A percentile compares a stretch with the other conserved stretches of the same genome.
Conservation (phyloP, 495 filamentous ascomycete genomes). For the Polyplosphaeria fusca region DNA sequence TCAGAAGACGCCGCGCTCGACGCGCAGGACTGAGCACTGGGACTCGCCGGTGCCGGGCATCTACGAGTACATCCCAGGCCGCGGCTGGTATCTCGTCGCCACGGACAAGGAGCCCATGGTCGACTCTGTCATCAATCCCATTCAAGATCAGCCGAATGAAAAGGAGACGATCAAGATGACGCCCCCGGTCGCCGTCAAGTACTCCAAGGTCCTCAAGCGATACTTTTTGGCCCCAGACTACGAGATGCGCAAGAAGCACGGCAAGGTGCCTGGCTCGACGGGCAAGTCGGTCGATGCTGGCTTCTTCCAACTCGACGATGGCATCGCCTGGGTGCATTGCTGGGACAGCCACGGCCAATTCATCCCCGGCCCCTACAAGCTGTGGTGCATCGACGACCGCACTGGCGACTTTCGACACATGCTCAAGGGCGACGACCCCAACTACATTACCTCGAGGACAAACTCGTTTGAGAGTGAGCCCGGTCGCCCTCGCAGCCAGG, state of each 20-base stretch:
- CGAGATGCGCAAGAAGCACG: constrained; percentile 32
- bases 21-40: constrained; percentile 37
- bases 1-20: constrained; percentile 12
- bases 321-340: constrained; percentile 32
- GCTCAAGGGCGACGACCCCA: constrained; percentile 34
- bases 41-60: constrained; percentile 27
- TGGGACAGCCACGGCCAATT: constrained; percentile 36
- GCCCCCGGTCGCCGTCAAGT: constrained; percentile 28
- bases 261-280: constrained; percentile 10
- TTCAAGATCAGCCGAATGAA: neutral
- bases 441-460: constrained; percentile 13
- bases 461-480: constrained; percentile 13
- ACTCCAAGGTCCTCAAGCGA: constrained; percentile 34
- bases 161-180: constrained; percentile 12
- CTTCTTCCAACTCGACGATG: constrained; percentile 38
- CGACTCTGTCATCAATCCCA: neutral
- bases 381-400: constrained; percentile 27
- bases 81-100: constrained; percentile 37
- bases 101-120: constrained; percentile 13
- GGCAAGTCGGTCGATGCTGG: constrained; percentile 8
- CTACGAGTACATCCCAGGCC: constrained; percentile 38
- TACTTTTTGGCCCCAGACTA: constrained; percentile 34
- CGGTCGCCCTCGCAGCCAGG: constrained; percentile 1
- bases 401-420: constrained; percentile 32
- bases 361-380: constrained; percentile 35